Percentiles rank a stretch among this genome's conserved stretches.
These are phyloP conservation scores for Blastocystis sp. DNA, from an alignment of 352 stramenopile genomes.

Conservation along the genomic window DNA sequence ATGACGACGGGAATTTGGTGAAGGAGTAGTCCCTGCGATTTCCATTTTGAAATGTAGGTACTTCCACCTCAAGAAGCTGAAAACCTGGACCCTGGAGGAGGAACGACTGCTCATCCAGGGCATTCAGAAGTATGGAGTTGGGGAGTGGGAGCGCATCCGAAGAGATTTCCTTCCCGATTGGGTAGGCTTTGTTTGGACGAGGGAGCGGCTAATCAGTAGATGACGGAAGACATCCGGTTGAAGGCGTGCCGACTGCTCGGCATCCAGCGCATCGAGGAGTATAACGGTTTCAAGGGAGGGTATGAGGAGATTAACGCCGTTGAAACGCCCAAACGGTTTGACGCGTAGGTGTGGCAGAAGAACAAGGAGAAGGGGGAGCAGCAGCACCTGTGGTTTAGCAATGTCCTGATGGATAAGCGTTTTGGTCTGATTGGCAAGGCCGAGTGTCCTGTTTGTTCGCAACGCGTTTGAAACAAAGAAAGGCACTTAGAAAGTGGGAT, in stretches of 20 bases:
- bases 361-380: conserved; percentile 29
- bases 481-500: conserved; percentile 60
- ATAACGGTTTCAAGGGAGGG: conserved; percentile 44
- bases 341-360: conserved; percentile 45
- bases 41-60: not conserved
- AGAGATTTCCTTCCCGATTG: conserved; percentile 55
- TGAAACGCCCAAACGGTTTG: not conserved
- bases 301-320: conserved; percentile 30
- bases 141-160: conserved; percentile 58
- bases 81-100: conserved; percentile 51
- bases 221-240: conserved; percentile 60
- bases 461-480: not conserved
- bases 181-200: not conserved
- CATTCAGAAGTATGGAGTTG: conserved; percentile 50
- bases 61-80: conserved; percentile 65
- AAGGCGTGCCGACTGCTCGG: conserved; percentile 55
- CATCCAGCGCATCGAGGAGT: conserved; percentile 55
- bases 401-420: conserved; percentile 59
- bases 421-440: conserved; percentile 16
- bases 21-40: conserved; percentile 23
- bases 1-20: conserved; percentile 52
- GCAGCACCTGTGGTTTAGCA: conserved; percentile 36
- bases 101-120: conserved; percentile 54
- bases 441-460: not conserved
- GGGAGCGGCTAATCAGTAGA: conserved; percentile 24